Evolutionary conservation across 495 filamentous ascomycete species (phyloP).

Genomic region (Articulospora tetracladia): DNA sequence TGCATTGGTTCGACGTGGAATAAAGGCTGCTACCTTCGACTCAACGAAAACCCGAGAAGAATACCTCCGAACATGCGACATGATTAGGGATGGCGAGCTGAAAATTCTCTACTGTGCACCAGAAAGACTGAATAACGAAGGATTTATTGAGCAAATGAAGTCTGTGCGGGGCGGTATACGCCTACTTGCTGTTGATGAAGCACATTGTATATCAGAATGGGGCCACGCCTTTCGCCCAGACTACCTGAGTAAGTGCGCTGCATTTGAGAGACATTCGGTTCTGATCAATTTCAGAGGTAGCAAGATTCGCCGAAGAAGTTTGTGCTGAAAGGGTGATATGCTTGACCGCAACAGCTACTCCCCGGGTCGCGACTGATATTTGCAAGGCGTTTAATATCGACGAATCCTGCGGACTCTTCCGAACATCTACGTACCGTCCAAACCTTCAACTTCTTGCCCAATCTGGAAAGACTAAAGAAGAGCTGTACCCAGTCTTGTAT

Average conservation of each 20-base stretch:
- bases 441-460: slow-evolving; percentile 50
- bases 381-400: slow-evolving; percentile 46
- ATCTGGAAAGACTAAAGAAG: slow-evolving; percentile 31
- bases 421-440: slow-evolving; percentile 51
- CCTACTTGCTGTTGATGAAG: slow-evolving; percentile 55
- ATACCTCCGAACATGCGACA: slow-evolving; percentile 38
- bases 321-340: slow-evolving; percentile 49
- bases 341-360: slow-evolving; percentile 53
- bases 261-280: background rate
- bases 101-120: slow-evolving; percentile 55
- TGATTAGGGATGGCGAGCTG: slow-evolving; percentile 38
- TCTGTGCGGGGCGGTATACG: slow-evolving; percentile 46
- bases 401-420: slow-evolving; percentile 40
- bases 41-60: slow-evolving; percentile 46
- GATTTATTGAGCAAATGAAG: slow-evolving; percentile 51
- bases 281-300: slow-evolving; percentile 32
- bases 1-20: slow-evolving; percentile 39
- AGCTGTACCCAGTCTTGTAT: slow-evolving; percentile 40
- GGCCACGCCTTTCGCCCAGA: slow-evolving; percentile 56
- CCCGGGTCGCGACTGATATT: slow-evolving; percentile 49
- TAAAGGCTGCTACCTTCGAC: slow-evolving; percentile 49
- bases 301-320: slow-evolving; percentile 52
- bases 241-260: slow-evolving; percentile 42
- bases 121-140: slow-evolving; percentile 55
- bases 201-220: slow-evolving; percentile 61